Evolutionary conservation across 495 filamentous ascomycete genomes (phyloP), one percentile per base, ranked within the genome.

Genomic region (Penicillium fimorum): DNA sequence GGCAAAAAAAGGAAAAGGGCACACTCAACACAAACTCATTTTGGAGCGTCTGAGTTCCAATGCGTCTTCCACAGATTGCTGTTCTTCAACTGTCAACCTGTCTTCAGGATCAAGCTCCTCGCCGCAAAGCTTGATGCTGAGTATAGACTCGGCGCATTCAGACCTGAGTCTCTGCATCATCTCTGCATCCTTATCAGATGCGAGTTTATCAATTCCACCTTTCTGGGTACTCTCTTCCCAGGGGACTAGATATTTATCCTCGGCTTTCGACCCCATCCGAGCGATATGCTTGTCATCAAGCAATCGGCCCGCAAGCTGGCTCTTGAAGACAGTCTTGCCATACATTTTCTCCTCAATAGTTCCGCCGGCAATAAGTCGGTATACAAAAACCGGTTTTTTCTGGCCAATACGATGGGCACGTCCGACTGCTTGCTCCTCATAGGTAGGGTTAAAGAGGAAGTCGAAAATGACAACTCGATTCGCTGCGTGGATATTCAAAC

Each of bases 391-490:
- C 1, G 79, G 77, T 60, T 96, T 96, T 17, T 68, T 71, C 63
- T 97, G 93, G 0, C 93, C 92, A 20, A 97, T 78, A 3, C 93
- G 89, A 66, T 95, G 96, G 1, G 88, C 87, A 60, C 93, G 81
- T 9, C 91, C 92, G 52, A 97, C 82, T 7, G 93, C 93, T 67
- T 97, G 93, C 54, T 92, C 84, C 65, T 97, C 93, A 69, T 84
- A 81, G 5, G 80, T 79, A 0, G 93, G 93, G 50, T 90, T 93
- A 69, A 85, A 96, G 46, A 77, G 76, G 66, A 87, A 90, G 63
- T 97, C 93, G 35, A 96, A 87, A 18, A 97, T 88, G 22, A 97
- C 78, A 10, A 96, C 89, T 7, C 93, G 83, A 68, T 96, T 97
- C 0, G 93, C 93, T 5, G 88, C 87, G 37, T 74, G 77, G 30